These are phyloP conservation scores for Nepenthes mirabilis DNA, from an alignment of 148 eudicot genomes.

Conservation along the genomic window DNA sequence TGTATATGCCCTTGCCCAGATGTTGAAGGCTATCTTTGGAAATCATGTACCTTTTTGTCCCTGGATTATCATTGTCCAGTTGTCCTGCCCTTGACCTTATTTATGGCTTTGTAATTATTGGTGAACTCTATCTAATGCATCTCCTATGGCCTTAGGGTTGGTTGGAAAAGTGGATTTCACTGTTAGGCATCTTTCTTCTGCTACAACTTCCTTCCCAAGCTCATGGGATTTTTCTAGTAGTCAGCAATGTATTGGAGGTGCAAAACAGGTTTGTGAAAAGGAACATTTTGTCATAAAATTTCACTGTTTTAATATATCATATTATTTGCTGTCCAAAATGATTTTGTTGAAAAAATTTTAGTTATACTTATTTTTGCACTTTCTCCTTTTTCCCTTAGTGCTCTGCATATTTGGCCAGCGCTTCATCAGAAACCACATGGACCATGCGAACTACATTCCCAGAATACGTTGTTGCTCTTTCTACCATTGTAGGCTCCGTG, in stretches of 20 bases:
- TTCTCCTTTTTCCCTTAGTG: constrained; percentile 39
- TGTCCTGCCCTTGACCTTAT: not conserved
- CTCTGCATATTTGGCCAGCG: constrained; percentile 62
- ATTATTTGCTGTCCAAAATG: constrained; percentile 1
- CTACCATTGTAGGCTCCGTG: constrained; percentile 91
- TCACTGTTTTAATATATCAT: not conserved
- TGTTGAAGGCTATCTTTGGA: not conserved
- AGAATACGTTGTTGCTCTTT: constrained; percentile 93
- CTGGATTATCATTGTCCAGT: not conserved
- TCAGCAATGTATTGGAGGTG: constrained; percentile 54
- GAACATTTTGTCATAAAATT: not conserved
- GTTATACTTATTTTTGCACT: constrained; percentile 7
- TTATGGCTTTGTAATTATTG: not conserved
- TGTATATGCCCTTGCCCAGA: no score
- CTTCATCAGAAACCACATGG: constrained; percentile 95
- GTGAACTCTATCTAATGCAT: not conserved
- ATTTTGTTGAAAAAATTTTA: not conserved
- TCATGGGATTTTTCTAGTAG: constrained; percentile 48
- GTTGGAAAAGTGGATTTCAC: constrained; percentile 96
- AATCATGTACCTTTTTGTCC: not conserved
- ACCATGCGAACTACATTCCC: constrained; percentile 92
- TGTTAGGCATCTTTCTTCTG: constrained; percentile 81
- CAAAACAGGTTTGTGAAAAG: constrained; percentile 37
- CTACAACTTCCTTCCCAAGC: constrained; percentile 45
- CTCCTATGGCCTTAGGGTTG: constrained; percentile 31